Evolutionary conservation across 352 stramenopile species (phyloP).

Genomic region (Phytophthora macrochlamydospora): DNA sequence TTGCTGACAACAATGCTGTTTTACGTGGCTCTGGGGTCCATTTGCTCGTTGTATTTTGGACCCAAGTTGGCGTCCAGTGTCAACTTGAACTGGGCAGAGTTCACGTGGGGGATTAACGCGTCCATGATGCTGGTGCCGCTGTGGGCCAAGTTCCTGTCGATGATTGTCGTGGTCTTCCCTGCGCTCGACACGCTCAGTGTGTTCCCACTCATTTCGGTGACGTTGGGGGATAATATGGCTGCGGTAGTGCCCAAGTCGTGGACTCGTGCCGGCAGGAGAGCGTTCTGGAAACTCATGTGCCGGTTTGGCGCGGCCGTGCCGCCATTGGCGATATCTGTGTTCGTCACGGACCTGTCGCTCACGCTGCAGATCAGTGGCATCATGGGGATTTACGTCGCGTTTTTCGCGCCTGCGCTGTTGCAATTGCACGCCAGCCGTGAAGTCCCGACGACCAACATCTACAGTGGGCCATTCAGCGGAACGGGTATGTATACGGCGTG

Average conservation of each 20-base stretch:
- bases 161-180: conserved; percentile 89
- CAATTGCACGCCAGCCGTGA: conserved; percentile 61
- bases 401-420: conserved; percentile 77
- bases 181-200: conserved; percentile 90
- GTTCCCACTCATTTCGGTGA: conserved; percentile 92
- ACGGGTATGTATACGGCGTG: conserved; percentile 61
- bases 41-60: conserved; percentile 88
- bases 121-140: conserved; percentile 49
- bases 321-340: conserved; percentile 77
- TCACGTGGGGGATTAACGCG: conserved; percentile 80
- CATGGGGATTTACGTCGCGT: conserved; percentile 81
- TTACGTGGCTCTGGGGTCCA: conserved; percentile 82
- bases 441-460: conserved; percentile 57
- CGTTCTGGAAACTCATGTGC: conserved; percentile 78
- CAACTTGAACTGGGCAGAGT: conserved; percentile 92
- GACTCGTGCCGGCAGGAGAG: conserved; percentile 34
- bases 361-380: conserved; percentile 88
- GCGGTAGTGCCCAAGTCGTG: conserved; percentile 57
- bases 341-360: conserved; percentile 85
- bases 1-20: conserved; percentile 87
- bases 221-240: conserved; percentile 90
- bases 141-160: conserved; percentile 69
- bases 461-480: conserved; percentile 70
- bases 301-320: conserved; percentile 79
- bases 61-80: conserved; percentile 77